Conservation (phyloP, 169 alveolate genomes). For the Plasmodium vivax region DNA sequence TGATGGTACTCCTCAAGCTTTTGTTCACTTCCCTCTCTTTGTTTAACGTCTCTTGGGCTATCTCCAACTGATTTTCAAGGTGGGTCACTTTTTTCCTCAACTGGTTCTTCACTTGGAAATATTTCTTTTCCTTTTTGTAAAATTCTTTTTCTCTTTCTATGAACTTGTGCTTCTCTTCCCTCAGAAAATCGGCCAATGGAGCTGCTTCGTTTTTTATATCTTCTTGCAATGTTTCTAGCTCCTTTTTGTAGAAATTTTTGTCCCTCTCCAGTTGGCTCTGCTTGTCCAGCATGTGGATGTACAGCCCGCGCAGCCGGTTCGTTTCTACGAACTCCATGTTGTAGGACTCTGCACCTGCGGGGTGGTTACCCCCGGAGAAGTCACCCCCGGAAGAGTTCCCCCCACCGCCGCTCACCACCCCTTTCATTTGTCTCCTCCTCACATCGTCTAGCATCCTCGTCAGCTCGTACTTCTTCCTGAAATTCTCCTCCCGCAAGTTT, state of each 20-base stretch:
- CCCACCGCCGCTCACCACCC: neutral
- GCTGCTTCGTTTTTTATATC: slow-evolving; percentile 31
- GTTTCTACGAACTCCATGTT: slow-evolving; percentile 47
- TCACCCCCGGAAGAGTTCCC: neutral
- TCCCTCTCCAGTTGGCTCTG: slow-evolving; percentile 42
- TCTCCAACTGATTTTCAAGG: slow-evolving; percentile 16
- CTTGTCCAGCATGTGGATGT: slow-evolving; percentile 32
- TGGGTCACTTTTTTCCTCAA: slow-evolving; percentile 16
- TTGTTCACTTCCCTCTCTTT: slow-evolving; percentile 34
- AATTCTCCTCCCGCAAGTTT: neutral
- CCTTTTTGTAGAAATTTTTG: slow-evolving; percentile 44
- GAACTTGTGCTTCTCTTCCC: slow-evolving; percentile 27
- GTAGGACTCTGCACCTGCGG: neutral
- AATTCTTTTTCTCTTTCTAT: slow-evolving; percentile 54
- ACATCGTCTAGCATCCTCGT: slow-evolving; percentile 19
- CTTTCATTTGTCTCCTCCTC: neutral
- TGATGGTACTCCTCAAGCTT: neutral
- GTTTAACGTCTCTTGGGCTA: slow-evolving; percentile 1
- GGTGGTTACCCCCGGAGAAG: too few relatives aligned
- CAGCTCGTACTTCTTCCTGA: slow-evolving; percentile 31
- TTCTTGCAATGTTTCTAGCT: slow-evolving; percentile 26
- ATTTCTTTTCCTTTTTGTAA: slow-evolving; percentile 47
- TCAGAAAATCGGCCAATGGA: slow-evolving; percentile 21
- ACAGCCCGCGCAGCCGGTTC: slow-evolving; percentile 43
- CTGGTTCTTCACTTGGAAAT: slow-evolving; percentile 12